phyloP scores from a whole-genome alignment of 2,329 filamentous ascomycete genomes.

The Xylariales sp. region DNA sequence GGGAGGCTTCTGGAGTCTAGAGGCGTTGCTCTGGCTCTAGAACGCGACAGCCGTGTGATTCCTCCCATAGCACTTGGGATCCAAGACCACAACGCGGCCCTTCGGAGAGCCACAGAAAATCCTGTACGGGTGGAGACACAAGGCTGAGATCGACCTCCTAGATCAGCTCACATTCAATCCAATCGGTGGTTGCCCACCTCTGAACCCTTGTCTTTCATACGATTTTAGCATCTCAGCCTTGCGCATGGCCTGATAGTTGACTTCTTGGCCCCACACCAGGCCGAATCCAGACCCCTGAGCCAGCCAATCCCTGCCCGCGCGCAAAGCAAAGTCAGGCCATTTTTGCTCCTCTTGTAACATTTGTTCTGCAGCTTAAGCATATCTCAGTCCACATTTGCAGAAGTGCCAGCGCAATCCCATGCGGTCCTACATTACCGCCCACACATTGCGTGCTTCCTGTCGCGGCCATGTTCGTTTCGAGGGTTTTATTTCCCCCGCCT shows the following conservation, averaged over 20 bases:
- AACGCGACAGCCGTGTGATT: no score
- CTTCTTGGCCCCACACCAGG: no score
- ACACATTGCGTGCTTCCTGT: conserved; percentile 1
- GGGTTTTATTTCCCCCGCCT: conserved; percentile 6
- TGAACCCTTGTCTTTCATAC: background rate
- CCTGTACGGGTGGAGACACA: no score
- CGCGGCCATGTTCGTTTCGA: background rate
- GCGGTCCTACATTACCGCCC: background rate
- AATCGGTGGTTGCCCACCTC: background rate
- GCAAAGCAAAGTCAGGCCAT: background rate
- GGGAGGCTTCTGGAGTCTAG: no score
- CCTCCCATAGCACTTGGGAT: background rate
- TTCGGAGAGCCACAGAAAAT: no score
- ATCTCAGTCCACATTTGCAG: background rate
- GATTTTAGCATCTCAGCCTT: background rate
- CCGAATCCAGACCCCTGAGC: no score
- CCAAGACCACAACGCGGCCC: no score
- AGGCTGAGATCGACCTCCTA: background rate
- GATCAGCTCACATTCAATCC: background rate
- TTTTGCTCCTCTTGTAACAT: background rate
- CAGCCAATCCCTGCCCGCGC: background rate
- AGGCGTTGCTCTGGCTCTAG: no score
- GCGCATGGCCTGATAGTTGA: background rate
- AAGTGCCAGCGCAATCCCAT: no score
- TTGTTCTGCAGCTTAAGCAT: no score